Conservation (phyloP, 176 grass and related monocot genomes). For the Saccharum officinarum region DNA sequence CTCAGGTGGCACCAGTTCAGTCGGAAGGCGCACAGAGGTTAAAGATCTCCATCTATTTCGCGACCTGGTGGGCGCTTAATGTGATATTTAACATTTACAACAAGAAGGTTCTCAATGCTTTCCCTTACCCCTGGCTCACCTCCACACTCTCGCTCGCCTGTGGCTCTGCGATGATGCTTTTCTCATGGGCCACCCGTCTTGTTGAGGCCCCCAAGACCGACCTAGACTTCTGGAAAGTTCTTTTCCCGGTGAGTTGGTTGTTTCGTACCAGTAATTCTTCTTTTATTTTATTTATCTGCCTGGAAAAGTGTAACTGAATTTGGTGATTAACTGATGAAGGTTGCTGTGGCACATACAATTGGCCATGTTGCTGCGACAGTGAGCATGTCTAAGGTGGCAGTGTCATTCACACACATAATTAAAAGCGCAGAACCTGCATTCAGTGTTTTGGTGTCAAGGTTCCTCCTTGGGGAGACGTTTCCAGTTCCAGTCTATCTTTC, state of each 20-base stretch:
- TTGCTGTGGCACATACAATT: conserved; percentile 86
- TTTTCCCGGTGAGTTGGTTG: conserved; percentile 66
- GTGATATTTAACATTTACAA: conserved; percentile 99
- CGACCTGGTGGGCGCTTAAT: conserved; percentile 94
- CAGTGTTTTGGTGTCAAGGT: conserved; percentile 85
- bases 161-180: conserved; percentile 81
- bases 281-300: conserved; percentile 1
- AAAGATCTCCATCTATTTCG: conserved; percentile 89
- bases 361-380: conserved; percentile 93
- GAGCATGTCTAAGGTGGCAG: conserved; percentile 97
- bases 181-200: conserved; percentile 76
- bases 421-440: conserved; percentile 96
- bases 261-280: background rate
- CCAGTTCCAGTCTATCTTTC: conserved; percentile 83
- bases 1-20: conserved; percentile 22
- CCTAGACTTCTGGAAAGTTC: conserved; percentile 81
- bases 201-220: conserved; percentile 82
- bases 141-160: conserved; percentile 80
- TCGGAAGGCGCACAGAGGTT: conserved; percentile 56
- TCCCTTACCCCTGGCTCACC: conserved; percentile 92
- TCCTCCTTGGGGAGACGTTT: conserved; percentile 82
- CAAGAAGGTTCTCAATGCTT: conserved; percentile 96
- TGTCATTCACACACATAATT: conserved; percentile 96
- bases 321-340: conserved; percentile 49
- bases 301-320: conserved; percentile 35